Evolutionary conservation across 345 rosid genomes (phyloP).

Genomic region (Linum tenue): DNA sequence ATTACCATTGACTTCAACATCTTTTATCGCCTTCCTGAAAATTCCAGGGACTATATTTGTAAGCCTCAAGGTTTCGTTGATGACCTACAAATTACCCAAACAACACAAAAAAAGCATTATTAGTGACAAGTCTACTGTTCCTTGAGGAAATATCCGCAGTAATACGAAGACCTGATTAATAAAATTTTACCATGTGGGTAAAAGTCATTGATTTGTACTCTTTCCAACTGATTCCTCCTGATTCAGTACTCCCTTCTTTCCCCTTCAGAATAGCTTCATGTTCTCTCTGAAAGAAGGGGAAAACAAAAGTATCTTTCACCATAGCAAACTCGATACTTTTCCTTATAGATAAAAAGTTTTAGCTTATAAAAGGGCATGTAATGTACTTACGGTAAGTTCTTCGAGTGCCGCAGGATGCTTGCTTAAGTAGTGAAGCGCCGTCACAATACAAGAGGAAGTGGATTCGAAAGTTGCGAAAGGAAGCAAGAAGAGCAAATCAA

Average conservation of each 20-base stretch:
- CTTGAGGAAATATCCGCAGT: no score
- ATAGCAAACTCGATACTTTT: no score
- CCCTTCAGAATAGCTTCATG: conserved; percentile 21
- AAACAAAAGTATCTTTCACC: no score
- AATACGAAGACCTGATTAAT: no score
- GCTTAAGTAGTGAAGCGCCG: background rate
- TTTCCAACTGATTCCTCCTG: conserved; percentile 24
- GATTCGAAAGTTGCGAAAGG: background rate
- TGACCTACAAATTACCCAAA: conserved; percentile 18
- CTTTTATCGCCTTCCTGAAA: conserved; percentile 33
- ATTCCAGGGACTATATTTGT: conserved; percentile 19
- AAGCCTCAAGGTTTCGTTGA: conserved; percentile 36
- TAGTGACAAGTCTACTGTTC: no score
- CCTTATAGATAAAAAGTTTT: no score
- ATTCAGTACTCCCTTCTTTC: conserved; percentile 4
- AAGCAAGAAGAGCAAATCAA: background rate
- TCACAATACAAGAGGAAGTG: background rate
- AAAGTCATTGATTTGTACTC: conserved; percentile 42
- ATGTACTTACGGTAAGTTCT: background rate
- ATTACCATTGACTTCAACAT: conserved; percentile 29
- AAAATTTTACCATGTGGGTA: conserved; percentile 26
- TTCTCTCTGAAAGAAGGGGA: conserved; percentile 20
- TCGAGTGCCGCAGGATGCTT: background rate
- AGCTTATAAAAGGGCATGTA: background rate
- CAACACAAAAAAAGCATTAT: no score